phyloP scores from a whole-genome alignment of 805 yeast genomes.

The Metschnikowia borealis region DNA sequence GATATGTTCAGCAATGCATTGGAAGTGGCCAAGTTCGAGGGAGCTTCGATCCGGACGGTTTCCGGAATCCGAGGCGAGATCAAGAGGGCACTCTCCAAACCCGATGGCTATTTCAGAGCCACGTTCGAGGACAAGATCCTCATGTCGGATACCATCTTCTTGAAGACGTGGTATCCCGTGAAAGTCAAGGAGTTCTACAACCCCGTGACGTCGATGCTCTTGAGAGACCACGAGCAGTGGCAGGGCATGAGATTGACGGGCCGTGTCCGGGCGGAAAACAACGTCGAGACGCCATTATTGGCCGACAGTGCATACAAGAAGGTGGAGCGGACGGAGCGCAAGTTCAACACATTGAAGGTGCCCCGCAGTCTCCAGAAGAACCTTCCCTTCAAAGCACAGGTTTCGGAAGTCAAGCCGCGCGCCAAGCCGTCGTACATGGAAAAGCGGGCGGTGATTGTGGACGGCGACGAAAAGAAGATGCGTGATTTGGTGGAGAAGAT shows the following conservation, averaged over 20 bases:
- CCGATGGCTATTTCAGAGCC: slow-evolving; percentile 95
- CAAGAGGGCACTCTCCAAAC: slow-evolving; percentile 87
- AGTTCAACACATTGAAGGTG: slow-evolving; percentile 82
- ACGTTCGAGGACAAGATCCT: slow-evolving; percentile 93
- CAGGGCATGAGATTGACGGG: slow-evolving; percentile 96
- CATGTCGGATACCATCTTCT: slow-evolving; percentile 82
- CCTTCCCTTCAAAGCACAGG: slow-evolving; percentile 90
- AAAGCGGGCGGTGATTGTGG: slow-evolving; percentile 90
- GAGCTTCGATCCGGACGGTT: slow-evolving; percentile 94
- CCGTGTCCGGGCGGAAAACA: slow-evolving; percentile 75
- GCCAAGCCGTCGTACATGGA: slow-evolving; percentile 72
- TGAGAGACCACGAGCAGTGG: slow-evolving; percentile 82
- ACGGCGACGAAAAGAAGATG: slow-evolving; percentile 91
- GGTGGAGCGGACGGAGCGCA: slow-evolving; percentile 79
- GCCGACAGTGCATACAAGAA: slow-evolving; percentile 55
- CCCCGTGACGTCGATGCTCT: slow-evolving; percentile 87
- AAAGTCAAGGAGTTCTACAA: slow-evolving; percentile 86
- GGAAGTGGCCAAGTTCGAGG: slow-evolving; percentile 97
- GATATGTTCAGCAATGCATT: slow-evolving; percentile 91
- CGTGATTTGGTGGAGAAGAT: slow-evolving; percentile 84
- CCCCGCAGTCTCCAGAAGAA: slow-evolving; percentile 74
- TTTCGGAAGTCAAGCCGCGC: slow-evolving; percentile 84
- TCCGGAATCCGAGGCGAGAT: slow-evolving; percentile 98
- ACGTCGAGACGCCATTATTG: slow-evolving; percentile 57
- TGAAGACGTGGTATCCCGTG: slow-evolving; percentile 97